phyloP scores from a whole-genome alignment of 345 rosid genomes.

The Linum lewisii region DNA sequence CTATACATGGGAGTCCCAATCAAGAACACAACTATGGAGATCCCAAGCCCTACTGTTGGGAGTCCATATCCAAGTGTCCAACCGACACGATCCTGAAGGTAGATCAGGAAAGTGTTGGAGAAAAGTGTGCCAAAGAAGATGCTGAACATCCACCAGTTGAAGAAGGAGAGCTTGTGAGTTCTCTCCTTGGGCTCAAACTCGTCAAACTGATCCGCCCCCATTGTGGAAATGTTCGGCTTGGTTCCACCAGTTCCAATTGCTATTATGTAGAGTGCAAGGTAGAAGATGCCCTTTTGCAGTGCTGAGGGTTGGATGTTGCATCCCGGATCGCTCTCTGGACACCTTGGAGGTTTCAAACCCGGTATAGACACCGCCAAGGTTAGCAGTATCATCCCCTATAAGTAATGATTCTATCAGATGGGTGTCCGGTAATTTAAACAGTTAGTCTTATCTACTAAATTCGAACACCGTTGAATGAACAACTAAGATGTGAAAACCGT shows the following conservation, averaged over 20 bases:
- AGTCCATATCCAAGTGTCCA: slow-evolving; percentile 21
- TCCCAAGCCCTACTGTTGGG: slow-evolving; percentile 19
- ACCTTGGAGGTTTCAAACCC: neutral
- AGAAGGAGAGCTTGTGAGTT: slow-evolving; percentile 50
- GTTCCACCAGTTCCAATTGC: slow-evolving; percentile 13
- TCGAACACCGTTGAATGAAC: too few species aligned
- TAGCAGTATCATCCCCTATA: slow-evolving; percentile 4
- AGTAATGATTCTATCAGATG: neutral
- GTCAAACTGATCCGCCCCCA: slow-evolving; percentile 24
- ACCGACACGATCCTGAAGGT: slow-evolving; percentile 17
- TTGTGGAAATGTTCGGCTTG: slow-evolving; percentile 15
- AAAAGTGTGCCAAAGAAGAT: slow-evolving; percentile 18
- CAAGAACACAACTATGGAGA: slow-evolving; percentile 17
- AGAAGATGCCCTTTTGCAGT: slow-evolving; percentile 5
- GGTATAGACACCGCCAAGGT: neutral
- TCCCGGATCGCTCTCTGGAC: neutral
- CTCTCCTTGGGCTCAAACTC: slow-evolving; percentile 17
- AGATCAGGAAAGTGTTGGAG: slow-evolving; percentile 17
- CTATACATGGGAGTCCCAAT: slow-evolving; percentile 14
- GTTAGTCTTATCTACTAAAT: too few species aligned
- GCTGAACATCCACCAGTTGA: slow-evolving; percentile 56
- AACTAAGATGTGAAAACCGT: too few species aligned
- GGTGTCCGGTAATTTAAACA: too few species aligned
- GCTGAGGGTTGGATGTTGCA: slow-evolving; percentile 10
- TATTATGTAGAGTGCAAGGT: slow-evolving; percentile 17